Conservation (phyloP, 768 basidiomycete genomes). For the Tricholoma bakamatsutake region DNA sequence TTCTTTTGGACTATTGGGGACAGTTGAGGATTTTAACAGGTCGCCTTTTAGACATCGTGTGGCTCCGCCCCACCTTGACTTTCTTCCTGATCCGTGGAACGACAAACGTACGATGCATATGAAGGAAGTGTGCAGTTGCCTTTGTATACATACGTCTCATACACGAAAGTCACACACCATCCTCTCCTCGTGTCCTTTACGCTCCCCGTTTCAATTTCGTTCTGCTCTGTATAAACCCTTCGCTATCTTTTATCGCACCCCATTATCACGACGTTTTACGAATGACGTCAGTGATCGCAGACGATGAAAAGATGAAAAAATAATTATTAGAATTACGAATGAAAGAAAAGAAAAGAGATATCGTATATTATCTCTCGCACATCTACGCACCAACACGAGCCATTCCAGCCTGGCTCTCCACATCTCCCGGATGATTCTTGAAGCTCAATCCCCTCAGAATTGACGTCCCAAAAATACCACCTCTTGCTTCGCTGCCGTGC, state of each 20-base stretch:
- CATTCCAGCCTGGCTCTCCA: conserved; percentile 26
- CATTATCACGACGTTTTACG: background rate
- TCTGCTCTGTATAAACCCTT: background rate
- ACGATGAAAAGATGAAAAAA: no score
- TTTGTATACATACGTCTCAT: background rate
- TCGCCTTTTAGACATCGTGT: background rate
- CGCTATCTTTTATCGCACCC: background rate
- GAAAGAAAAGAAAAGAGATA: background rate
- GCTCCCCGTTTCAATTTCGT: background rate
- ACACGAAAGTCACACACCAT: background rate
- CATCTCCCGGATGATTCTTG: conserved; percentile 17
- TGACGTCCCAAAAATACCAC: conserved; percentile 8
- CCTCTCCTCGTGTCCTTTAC: background rate
- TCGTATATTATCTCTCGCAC: background rate
- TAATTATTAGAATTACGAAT: no score
- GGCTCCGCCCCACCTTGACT: background rate
- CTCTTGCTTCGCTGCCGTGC: conserved; percentile 1
- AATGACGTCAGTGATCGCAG: background rate
- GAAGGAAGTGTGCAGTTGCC: background rate
- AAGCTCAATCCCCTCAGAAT: conserved; percentile 17
- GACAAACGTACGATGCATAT: background rate
- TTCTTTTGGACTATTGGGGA: background rate
- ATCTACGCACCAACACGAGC: conserved; percentile 15
- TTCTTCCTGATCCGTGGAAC: background rate
- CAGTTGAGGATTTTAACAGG: background rate